A percentile compares a stretch with the other conserved stretches of the same genome.
Conservation (phyloP, 2,329 filamentous ascomycete genomes). For the Sclerotinia glacialis region DNA sequence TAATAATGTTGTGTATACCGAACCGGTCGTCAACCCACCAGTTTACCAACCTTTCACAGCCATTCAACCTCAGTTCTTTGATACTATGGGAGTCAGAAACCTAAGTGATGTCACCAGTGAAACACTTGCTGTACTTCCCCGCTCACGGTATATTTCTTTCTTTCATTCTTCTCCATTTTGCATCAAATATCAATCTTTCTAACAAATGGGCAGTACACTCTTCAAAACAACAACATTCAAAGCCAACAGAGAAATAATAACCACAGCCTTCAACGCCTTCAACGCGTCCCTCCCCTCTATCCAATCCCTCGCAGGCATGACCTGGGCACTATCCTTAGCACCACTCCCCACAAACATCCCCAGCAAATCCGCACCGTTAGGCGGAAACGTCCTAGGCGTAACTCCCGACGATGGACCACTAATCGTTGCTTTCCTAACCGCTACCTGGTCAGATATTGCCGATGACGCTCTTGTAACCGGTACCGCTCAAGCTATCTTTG, state of each 20-base stretch:
- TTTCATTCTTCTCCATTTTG: neutral
- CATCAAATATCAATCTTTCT: neutral
- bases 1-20: neutral
- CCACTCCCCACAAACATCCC: neutral
- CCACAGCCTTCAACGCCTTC: neutral
- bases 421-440: conserved; percentile 5
- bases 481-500: neutral
- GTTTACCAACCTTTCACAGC: conserved; percentile 13
- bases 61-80: conserved; percentile 14
- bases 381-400: conserved; percentile 17
- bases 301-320: neutral
- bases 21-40: conserved; percentile 7
- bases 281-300: neutral
- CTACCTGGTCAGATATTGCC: neutral
- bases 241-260: conserved; percentile 1
- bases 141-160: neutral
- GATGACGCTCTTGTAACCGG: neutral
- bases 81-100: neutral
- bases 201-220: neutral
- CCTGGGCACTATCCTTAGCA: conserved; percentile 5
- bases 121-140: neutral
- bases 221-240: conserved; percentile 8
- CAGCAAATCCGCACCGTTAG: neutral
- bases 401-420: conserved; percentile 7
- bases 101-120: neutral